Conservation (phyloP, 192 early-diverging fungal species). For the Coemansia javaensis region DNA sequence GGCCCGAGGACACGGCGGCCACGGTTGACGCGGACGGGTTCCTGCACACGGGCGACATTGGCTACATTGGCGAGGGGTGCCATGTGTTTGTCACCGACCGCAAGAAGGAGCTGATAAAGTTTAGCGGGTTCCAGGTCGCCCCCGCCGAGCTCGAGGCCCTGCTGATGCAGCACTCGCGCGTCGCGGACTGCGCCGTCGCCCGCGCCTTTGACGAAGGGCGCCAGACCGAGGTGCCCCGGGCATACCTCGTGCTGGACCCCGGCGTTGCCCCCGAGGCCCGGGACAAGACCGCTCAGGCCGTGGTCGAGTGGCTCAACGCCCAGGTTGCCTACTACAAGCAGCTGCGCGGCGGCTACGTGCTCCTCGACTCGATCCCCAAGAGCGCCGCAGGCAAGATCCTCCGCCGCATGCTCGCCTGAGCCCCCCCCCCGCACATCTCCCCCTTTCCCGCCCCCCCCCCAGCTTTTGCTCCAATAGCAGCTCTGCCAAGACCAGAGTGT, state of each 20-base stretch:
- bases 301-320: constrained; percentile 21
- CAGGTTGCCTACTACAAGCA: constrained; percentile 40
- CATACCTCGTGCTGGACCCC: constrained; percentile 16
- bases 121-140: constrained; percentile 75
- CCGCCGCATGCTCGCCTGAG: constrained; percentile 36
- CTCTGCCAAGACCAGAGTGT: too few species aligned
- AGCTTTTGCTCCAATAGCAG: too few species aligned
- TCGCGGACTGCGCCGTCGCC: constrained; percentile 66
- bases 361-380: constrained; percentile 23
- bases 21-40: constrained; percentile 70
- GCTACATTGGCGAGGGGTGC: constrained; percentile 54
- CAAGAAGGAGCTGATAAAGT: constrained; percentile 89
- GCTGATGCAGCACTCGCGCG: constrained; percentile 58
- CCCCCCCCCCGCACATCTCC: too few species aligned
- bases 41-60: constrained; percentile 82
- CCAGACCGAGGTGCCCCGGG: constrained; percentile 49
- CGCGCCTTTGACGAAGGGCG: constrained; percentile 54
- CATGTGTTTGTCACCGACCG: constrained; percentile 64
- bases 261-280: background rate
- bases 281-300: background rate
- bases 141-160: constrained; percentile 80
- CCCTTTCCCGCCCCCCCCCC: too few species aligned
- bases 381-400: constrained; percentile 31
- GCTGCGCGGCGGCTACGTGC: constrained; percentile 21
- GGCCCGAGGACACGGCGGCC: constrained; percentile 60